phyloP scores from a whole-genome alignment of 106 monocot genomes.

The Chionographis japonica region DNA sequence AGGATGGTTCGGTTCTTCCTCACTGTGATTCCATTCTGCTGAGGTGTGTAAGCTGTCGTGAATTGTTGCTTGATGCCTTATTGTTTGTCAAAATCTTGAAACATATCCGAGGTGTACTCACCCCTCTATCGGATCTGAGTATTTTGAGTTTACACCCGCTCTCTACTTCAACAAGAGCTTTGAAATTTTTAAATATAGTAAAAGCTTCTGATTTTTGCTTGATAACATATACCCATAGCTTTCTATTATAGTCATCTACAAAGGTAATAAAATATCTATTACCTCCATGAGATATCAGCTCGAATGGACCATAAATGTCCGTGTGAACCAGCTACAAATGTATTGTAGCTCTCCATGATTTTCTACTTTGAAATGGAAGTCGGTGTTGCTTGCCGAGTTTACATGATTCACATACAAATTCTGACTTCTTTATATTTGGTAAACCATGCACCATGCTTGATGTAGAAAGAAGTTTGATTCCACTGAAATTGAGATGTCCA shows the following conservation, averaged over 20 bases:
- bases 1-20: conserved; percentile 1
- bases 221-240: conserved; percentile 1
- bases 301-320: conserved; percentile 1
- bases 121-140: neutral
- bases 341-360: neutral
- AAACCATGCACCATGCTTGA: neutral
- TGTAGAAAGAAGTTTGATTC: neutral
- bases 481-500: conserved; percentile 4
- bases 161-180: neutral
- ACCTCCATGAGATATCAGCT: neutral
- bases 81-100: neutral
- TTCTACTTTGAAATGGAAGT: neutral
- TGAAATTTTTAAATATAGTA: neutral
- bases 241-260: conserved; percentile 13
- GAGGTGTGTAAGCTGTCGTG: neutral
- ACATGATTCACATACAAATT: neutral
- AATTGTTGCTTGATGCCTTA: neutral
- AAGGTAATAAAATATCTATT: conserved; percentile 13
- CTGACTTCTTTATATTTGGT: neutral
- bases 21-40: neutral
- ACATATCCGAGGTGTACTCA: neutral
- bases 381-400: neutral
- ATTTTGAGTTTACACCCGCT: neutral
- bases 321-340: conserved; percentile 1
- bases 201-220: neutral